Evolutionary conservation across 78 protist species (phyloP).

Genomic region (Dictyostelium brefeldianum): DNA sequence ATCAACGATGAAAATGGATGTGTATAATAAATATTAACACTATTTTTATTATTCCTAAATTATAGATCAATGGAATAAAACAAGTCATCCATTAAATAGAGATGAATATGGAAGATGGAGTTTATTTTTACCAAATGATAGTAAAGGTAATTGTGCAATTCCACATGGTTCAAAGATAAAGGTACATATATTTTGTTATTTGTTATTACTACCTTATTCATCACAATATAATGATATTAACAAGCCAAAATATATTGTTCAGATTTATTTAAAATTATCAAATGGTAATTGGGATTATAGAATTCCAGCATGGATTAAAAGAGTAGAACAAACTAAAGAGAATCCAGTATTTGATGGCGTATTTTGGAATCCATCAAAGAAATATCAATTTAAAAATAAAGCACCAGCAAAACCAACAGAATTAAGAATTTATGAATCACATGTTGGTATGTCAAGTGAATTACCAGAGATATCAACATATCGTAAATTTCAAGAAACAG

Average conservation of each 20-base stretch:
- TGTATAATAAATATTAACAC: not conserved
- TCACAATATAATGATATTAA: not conserved
- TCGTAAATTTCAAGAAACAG: conserved; percentile 14
- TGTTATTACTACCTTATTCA: no score
- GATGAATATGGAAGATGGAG: conserved; percentile 89
- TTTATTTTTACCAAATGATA: conserved; percentile 65
- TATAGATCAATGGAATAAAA: conserved; percentile 87
- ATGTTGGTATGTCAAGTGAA: conserved; percentile 95
- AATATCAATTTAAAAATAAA: conserved; percentile 48
- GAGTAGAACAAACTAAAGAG: conserved; percentile 82
- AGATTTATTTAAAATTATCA: conserved; percentile 51
- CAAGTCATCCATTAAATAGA: conserved; percentile 20
- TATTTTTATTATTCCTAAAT: not conserved
- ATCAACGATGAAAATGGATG: not conserved
- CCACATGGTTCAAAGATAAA: conserved; percentile 87
- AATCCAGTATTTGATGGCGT: conserved; percentile 82
- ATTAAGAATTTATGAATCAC: conserved; percentile 94
- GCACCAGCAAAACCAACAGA: conserved; percentile 73
- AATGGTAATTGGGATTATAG: conserved; percentile 87
- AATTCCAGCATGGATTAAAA: conserved; percentile 92
- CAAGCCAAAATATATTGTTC: no score
- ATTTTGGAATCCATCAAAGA: conserved; percentile 87
- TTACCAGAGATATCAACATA: conserved; percentile 88
- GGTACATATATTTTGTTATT: not conserved
- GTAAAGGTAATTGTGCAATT: conserved; percentile 85